These are phyloP conservation scores for Salvia miltiorrhiza DNA, from an alignment of 257 asterid genomes.

Conservation along the genomic window DNA sequence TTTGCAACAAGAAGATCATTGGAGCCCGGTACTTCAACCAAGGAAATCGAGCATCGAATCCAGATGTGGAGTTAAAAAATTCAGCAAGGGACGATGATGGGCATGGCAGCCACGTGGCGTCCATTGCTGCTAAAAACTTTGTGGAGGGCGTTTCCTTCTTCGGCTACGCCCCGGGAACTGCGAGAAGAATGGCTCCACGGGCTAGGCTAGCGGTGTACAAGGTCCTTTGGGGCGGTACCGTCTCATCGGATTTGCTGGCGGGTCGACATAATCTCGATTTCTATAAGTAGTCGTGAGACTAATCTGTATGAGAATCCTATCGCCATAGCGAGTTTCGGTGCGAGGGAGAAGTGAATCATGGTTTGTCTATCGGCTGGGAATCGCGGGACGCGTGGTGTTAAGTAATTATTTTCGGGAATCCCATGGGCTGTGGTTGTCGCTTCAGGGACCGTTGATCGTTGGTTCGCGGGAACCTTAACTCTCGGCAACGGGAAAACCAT, in stretches of 20 bases:
- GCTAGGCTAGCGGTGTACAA: no score
- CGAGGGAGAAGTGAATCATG: slow-evolving; percentile 37
- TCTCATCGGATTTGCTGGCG: slow-evolving; percentile 21
- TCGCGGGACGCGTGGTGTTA: background rate
- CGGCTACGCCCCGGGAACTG: no score
- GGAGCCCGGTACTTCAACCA: slow-evolving; percentile 18
- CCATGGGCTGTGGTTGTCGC: slow-evolving; percentile 42
- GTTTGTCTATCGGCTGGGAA: slow-evolving; percentile 35
- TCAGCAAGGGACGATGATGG: slow-evolving; percentile 19
- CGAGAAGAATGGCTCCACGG: no score
- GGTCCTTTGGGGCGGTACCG: background rate
- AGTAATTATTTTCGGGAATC: slow-evolving; percentile 16
- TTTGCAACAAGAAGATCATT: slow-evolving; percentile 28
- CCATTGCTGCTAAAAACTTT: slow-evolving; percentile 23
- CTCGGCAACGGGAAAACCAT: slow-evolving; percentile 32
- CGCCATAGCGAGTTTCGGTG: slow-evolving; percentile 41
- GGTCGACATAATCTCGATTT: slow-evolving; percentile 32
- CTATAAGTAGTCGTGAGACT: background rate
- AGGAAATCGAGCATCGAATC: background rate
- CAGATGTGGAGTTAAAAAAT: background rate
- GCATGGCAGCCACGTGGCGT: slow-evolving; percentile 21
- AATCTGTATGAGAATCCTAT: slow-evolving; percentile 24
- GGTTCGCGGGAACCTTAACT: slow-evolving; percentile 33
- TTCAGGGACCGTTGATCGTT: slow-evolving; percentile 26
- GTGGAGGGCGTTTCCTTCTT: slow-evolving; percentile 15